Evolutionary conservation across 2,329 filamentous ascomycete species (phyloP).

Genomic region (Alternaria hordeiaustralica): DNA sequence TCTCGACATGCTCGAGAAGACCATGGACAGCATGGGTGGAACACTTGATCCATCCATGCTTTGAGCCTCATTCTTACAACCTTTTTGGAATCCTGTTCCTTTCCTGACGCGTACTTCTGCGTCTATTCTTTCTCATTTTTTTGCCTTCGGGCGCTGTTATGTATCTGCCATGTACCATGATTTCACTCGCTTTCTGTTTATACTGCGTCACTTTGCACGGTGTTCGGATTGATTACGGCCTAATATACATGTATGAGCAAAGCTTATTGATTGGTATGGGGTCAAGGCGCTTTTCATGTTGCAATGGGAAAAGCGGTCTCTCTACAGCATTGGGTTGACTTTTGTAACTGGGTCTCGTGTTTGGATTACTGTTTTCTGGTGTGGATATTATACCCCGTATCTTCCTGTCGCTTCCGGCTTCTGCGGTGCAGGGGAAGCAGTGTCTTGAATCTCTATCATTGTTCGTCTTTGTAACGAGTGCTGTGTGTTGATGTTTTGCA

Average conservation of each 20-base stretch:
- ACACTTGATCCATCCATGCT: conserved; percentile 26
- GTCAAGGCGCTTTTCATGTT: not conserved
- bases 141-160: conserved; percentile 1
- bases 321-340: not conserved
- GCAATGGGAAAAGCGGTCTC: not conserved
- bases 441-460: not conserved
- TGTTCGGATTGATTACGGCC: not conserved
- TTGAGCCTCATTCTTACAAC: not conserved
- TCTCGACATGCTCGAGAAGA: conserved; percentile 43
- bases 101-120: not conserved
- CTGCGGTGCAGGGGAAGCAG: not conserved
- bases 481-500: not conserved
- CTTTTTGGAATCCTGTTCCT: not conserved
- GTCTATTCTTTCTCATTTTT: not conserved
- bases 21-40: conserved; percentile 39
- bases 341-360: not conserved
- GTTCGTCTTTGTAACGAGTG: not conserved
- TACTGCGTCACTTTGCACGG: not conserved
- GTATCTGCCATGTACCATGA: conserved; percentile 3
- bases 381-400: conserved; percentile 13
- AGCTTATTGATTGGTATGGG: not conserved
- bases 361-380: conserved; percentile 5
- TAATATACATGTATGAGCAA: not conserved
- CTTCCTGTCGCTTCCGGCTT: conserved; percentile 3
- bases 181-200: not conserved